A percentile compares a stretch with the other conserved stretches of the same genome.
These are phyloP conservation scores for Collybia sp. DNA, from an alignment of 768 basidiomycete genomes.

Conservation along the genomic window DNA sequence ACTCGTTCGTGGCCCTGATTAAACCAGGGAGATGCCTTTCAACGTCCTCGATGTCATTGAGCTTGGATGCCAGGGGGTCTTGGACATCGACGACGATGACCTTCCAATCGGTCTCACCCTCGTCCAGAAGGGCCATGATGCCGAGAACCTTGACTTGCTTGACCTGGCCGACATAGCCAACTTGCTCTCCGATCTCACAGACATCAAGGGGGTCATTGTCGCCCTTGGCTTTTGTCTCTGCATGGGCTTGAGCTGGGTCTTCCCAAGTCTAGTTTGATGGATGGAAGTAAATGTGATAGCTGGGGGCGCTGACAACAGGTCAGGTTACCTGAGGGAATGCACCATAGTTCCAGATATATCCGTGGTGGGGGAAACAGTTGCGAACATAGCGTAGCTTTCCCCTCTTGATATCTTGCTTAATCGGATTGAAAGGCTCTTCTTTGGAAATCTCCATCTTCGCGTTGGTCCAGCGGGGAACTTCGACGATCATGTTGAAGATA, in stretches of 20 bases:
- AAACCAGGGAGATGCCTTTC: conserved; percentile 96
- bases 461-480: conserved; percentile 99
- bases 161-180: conserved; percentile 94
- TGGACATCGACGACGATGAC: conserved; percentile 96
- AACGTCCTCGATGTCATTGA: conserved; percentile 99
- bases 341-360: conserved; percentile 99
- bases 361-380: conserved; percentile 99
- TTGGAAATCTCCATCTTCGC: conserved; percentile 99
- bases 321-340: conserved; percentile 89
- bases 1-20: conserved; percentile 96
- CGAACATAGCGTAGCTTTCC: conserved; percentile 94
- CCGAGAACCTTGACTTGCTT: conserved; percentile 99
- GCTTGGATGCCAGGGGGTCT: conserved; percentile 92
- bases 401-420: conserved; percentile 99
- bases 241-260: conserved; percentile 79
- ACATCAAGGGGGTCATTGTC: conserved; percentile 99
- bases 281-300: too few species aligned
- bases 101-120: conserved; percentile 99
- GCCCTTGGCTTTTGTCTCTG: conserved; percentile 98
- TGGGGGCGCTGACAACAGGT: background rate
- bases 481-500: conserved; percentile 98
- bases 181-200: conserved; percentile 98
- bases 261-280: conserved; percentile 99
- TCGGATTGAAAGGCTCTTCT: conserved; percentile 98
- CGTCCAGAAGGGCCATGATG: conserved; percentile 99